phyloP scores from a whole-genome alignment of 2,329 filamentous ascomycete species.

The Monilinia polystroma region DNA sequence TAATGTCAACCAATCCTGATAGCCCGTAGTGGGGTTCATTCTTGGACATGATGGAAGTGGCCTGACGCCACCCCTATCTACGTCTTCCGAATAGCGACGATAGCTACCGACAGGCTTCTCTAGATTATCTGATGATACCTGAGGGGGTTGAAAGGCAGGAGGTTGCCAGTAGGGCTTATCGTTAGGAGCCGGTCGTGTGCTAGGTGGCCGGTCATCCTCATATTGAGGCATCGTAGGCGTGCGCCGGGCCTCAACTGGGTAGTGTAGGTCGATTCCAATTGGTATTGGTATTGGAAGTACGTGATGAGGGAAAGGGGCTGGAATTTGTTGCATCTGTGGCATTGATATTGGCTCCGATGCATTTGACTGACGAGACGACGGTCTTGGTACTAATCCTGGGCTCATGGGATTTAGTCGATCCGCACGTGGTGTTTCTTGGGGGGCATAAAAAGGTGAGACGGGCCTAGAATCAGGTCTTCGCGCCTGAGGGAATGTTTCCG shows the following conservation, averaged over 20 bases:
- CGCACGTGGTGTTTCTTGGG: constrained; percentile 26
- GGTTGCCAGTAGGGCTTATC: constrained; percentile 46
- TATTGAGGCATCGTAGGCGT: constrained; percentile 28
- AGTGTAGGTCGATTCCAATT: constrained; percentile 27
- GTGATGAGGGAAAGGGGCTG: constrained; percentile 22
- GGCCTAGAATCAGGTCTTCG: constrained; percentile 30
- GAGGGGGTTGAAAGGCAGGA: constrained; percentile 45
- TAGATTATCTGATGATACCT: constrained; percentile 27
- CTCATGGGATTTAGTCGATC: constrained; percentile 35
- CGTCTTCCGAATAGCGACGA: constrained; percentile 56
- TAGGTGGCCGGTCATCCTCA: constrained; percentile 26
- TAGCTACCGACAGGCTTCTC: constrained; percentile 50
- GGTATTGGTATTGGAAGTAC: constrained; percentile 35
- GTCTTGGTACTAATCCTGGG: constrained; percentile 19
- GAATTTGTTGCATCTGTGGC: constrained; percentile 24
- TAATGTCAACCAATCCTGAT: constrained; percentile 79
- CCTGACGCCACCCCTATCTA: constrained; percentile 45
- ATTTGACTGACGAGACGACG: constrained; percentile 31
- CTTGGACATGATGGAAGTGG: constrained; percentile 69
- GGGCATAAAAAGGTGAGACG: constrained; percentile 34
- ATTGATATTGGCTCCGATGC: constrained; percentile 6
- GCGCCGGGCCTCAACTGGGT: constrained; percentile 28
- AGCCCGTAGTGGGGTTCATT: constrained; percentile 58
- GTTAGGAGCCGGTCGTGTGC: constrained; percentile 22
- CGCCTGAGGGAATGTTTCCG: constrained; percentile 34